phyloP scores from a whole-genome alignment of 768 basidiomycete genomes.

The Paxillus involutus region DNA sequence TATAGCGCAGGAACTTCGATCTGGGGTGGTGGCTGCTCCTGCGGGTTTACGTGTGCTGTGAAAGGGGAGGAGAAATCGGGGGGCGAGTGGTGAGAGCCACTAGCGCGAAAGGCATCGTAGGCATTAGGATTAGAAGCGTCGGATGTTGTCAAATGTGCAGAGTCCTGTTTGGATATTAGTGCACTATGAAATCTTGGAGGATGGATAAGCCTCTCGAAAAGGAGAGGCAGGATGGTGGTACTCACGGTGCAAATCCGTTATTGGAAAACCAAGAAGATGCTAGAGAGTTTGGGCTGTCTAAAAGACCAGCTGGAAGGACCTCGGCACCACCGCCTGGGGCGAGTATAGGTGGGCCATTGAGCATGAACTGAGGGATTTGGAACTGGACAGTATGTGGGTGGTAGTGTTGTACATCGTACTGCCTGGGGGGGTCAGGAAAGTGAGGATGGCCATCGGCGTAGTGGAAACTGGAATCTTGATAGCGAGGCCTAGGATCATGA shows the following conservation, averaged over 20 bases:
- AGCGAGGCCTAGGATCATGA: slow-evolving; percentile 10
- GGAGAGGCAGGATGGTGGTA: not conserved
- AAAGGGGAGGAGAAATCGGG: not conserved
- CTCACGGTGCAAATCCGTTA: slow-evolving; percentile 39
- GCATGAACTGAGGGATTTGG: slow-evolving; percentile 68
- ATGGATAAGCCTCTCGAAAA: slow-evolving; percentile 12
- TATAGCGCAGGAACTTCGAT: slow-evolving; percentile 1
- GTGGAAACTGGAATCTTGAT: slow-evolving; percentile 16
- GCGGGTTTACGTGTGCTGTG: not conserved
- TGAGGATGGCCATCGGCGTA: not conserved
- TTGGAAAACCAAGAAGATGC: slow-evolving; percentile 52
- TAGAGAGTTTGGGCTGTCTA: slow-evolving; percentile 23
- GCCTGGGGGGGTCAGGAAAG: not conserved
- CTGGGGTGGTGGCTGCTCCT: slow-evolving; percentile 5
- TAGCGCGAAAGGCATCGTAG: not conserved
- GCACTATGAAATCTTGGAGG: slow-evolving; percentile 22
- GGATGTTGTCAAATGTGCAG: not conserved
- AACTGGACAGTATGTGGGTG: slow-evolving; percentile 40
- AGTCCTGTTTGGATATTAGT: slow-evolving; percentile 15
- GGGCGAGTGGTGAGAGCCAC: not conserved
- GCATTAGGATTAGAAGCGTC: not conserved
- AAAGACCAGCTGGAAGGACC: slow-evolving; percentile 53
- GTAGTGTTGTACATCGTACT: not conserved
- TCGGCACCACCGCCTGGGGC: slow-evolving; percentile 76
- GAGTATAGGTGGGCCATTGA: slow-evolving; percentile 55